phyloP scores from a whole-genome alignment of 1,139 yeast species.

The Yamadazyma triangularis region DNA sequence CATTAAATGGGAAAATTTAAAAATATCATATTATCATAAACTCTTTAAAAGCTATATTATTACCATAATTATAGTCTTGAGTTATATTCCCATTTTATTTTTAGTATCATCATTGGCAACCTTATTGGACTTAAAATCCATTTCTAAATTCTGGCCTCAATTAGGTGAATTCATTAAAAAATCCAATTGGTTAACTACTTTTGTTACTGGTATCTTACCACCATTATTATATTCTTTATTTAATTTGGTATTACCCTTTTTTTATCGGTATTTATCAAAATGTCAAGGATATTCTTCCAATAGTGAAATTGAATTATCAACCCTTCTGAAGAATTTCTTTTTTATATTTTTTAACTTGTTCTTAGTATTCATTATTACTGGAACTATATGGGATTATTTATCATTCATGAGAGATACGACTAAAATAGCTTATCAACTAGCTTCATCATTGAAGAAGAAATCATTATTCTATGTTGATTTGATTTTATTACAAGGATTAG shows the following conservation, averaged over 20 bases:
- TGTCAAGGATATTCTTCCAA: constrained; percentile 70
- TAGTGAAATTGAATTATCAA: constrained; percentile 71
- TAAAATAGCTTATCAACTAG: constrained; percentile 67
- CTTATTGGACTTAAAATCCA: constrained; percentile 64
- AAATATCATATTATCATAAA: constrained; percentile 52
- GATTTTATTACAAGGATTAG: constrained; percentile 70
- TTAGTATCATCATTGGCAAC: constrained; percentile 76
- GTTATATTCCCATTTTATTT: constrained; percentile 60
- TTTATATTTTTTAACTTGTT: constrained; percentile 75
- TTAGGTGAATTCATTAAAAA: constrained; percentile 55
- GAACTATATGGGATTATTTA: constrained; percentile 73
- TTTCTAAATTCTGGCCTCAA: constrained; percentile 69
- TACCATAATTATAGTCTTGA: constrained; percentile 56
- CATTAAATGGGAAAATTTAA: constrained; percentile 71
- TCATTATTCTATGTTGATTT: constrained; percentile 72
- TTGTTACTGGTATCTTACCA: constrained; percentile 73
- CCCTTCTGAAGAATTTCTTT: constrained; percentile 73
- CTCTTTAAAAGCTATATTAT: constrained; percentile 54
- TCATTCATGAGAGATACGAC: constrained; percentile 77
- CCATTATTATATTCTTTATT: constrained; percentile 68
- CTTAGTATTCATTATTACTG: constrained; percentile 74
- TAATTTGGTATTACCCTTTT: constrained; percentile 64
- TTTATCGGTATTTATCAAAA: constrained; percentile 62
- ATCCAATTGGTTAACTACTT: constrained; percentile 65
- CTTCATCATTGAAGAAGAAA: constrained; percentile 63